Evolutionary conservation across 139 green algal genomes (phyloP), one percentile per base, ranked within the genome.

Genomic region (Micromonas commoda): DNA sequence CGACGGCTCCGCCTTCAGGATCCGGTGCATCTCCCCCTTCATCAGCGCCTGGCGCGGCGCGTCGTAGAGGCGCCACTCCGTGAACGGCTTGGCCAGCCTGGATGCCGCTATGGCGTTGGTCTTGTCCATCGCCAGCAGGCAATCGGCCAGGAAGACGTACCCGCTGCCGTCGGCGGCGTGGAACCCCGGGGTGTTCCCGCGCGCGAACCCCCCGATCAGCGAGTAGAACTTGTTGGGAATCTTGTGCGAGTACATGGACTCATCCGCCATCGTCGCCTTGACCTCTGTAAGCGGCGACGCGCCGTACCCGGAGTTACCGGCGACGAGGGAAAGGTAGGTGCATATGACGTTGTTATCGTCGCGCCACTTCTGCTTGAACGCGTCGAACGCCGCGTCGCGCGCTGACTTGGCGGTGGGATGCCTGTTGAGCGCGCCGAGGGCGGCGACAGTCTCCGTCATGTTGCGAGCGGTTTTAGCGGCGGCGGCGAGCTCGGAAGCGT

Each of bases 361-460:
- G 5, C 28, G 4, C 61, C 61, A 68, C 61, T 68, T 68, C n/a
- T 32, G 9, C 9, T 9, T 6, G 26, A 68, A 68, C 16, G 20
- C 61, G 4, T 68, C 61, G 61, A 68, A 68, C 61, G 61, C 61
- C 9, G 61, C 26, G 26, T 19, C 9, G 4, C 26, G 24, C n/a
- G 24, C n/a, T 13, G 61, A 19, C n/a, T 13, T 20, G 61, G 24
- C n/a, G 61, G 6, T 20, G 5, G 24, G 24, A 20, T 68, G 61
- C 26, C 89, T 83, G 52, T 83, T 78, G 45, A 98, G 85, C 0
- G 86, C 83, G 2, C 82, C 81, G 35, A 99, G 85, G 0, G 93
- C 93, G 2, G 88, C 83, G 31, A 97, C 90, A 80, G 89, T 80
- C 80, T 99, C 95, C 2, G 95, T 99, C 95, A 99, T 99, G 90